A percentile compares a stretch with the other conserved stretches of the same genome.
These are phyloP conservation scores for Yarrowia sp. DNA, from an alignment of 805 yeast genomes.

Conservation along the genomic window DNA sequence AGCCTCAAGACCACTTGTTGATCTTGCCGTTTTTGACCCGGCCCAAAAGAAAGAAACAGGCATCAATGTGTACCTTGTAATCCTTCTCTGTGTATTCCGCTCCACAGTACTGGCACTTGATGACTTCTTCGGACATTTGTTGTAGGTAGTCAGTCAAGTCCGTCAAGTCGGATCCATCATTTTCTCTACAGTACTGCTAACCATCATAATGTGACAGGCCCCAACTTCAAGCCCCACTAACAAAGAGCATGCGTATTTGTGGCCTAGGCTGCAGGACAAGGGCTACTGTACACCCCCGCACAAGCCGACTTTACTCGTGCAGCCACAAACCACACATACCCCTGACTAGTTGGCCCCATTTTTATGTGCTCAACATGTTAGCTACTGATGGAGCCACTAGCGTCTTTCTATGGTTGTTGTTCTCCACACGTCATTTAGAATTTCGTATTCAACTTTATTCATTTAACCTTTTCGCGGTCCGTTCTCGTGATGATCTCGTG, in stretches of 20 bases:
- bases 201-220: no score
- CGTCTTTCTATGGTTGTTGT: not conserved
- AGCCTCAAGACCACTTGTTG: not conserved
- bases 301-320: no score
- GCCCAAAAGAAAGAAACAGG: not conserved
- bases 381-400: not conserved
- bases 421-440: not conserved
- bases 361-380: not conserved
- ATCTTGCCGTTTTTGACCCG: not conserved
- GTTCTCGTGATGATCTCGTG: constrained; percentile 5
- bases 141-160: not conserved
- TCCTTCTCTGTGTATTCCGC: not conserved
- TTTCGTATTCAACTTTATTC: constrained; percentile 5
- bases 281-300: not conserved
- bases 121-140: not conserved
- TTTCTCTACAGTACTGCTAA: no score
- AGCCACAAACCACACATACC: no score
- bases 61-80: not conserved
- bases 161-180: no score
- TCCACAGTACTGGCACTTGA: constrained; percentile 6
- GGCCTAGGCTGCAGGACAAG: not conserved
- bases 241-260: not conserved
- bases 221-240: not conserved
- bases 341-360: not conserved
- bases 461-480: not conserved